phyloP scores from a whole-genome alignment of 441 rosid genomes.

The Pelargonium cotyledonis region DNA sequence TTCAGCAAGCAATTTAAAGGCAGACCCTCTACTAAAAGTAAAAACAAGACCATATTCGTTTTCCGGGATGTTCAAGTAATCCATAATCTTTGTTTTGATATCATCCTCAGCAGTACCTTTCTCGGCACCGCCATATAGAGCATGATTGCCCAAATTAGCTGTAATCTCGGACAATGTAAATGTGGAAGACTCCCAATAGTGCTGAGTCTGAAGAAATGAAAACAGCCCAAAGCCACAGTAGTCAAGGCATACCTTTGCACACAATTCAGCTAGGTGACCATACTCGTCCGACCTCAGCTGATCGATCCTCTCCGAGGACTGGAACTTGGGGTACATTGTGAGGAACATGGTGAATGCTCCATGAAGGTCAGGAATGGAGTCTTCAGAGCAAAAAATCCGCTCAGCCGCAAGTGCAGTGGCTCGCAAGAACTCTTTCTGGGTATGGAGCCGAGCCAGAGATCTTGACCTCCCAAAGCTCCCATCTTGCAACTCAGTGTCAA shows the following conservation, averaged over 20 bases:
- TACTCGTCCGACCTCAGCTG: slow-evolving; percentile 47
- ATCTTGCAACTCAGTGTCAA: slow-evolving; percentile 42
- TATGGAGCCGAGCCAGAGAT: slow-evolving; percentile 54
- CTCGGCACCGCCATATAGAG: slow-evolving; percentile 53
- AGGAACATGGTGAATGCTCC: slow-evolving; percentile 47
- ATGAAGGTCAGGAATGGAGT: slow-evolving; percentile 34
- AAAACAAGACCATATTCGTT: slow-evolving; percentile 63
- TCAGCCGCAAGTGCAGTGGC: slow-evolving; percentile 58
- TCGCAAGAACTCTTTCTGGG: slow-evolving; percentile 54
- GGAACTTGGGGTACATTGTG: slow-evolving; percentile 57
- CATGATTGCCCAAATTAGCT: slow-evolving; percentile 54
- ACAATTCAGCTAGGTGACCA: slow-evolving; percentile 38
- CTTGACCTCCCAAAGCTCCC: slow-evolving; percentile 49
- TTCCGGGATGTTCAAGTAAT: slow-evolving; percentile 58
- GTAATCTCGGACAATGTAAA: slow-evolving; percentile 62
- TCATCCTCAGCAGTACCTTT: slow-evolving; percentile 50
- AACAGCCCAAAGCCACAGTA: slow-evolving; percentile 64
- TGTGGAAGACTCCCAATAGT: slow-evolving; percentile 50
- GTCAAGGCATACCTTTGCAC: slow-evolving; percentile 59
- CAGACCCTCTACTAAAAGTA: slow-evolving; percentile 64
- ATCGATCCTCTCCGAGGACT: slow-evolving; percentile 46
- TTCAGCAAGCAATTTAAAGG: slow-evolving; percentile 57
- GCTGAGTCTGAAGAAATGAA: slow-evolving; percentile 50
- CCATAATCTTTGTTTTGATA: slow-evolving; percentile 58
- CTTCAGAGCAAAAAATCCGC: slow-evolving; percentile 36